Evolutionary conservation across 164 flowering plant genomes (phyloP).

Genomic region (Magnolia kwangsiensis): DNA sequence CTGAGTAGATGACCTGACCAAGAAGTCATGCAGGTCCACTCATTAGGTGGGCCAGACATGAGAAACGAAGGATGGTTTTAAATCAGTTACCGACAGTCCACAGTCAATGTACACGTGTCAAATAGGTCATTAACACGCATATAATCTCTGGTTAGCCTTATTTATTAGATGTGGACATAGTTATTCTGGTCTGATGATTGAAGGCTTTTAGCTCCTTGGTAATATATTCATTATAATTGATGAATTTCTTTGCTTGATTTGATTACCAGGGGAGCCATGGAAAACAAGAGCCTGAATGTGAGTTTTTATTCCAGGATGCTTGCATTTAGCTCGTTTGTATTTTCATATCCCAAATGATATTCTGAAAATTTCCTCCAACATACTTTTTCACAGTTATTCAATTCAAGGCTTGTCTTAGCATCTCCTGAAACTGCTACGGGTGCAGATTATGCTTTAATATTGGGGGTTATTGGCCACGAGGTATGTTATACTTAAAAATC

Average conservation of each 20-base stretch:
- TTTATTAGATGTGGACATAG: no score
- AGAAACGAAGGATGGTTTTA: no score
- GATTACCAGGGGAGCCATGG: conserved; percentile 98
- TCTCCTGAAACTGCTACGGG: no score
- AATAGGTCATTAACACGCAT: no score
- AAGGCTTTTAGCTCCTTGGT: neutral
- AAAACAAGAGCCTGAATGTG: conserved; percentile 97
- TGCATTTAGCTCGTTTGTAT: neutral
- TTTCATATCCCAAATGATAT: no score
- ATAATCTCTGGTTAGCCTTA: no score
- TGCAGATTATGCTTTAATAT: conserved; percentile 27
- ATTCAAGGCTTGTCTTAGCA: no score
- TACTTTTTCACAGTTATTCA: conserved; percentile 61
- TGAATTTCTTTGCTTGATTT: conserved; percentile 12
- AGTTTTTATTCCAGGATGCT: conserved; percentile 5
- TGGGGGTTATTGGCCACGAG: conserved; percentile 45
- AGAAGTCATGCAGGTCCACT: no score
- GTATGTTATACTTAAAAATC: conserved; percentile 23
- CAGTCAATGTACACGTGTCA: no score
- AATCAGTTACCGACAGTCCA: no score
- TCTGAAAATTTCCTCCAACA: neutral
- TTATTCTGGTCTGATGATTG: neutral
- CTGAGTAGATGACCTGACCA: no score
- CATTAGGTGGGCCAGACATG: no score
- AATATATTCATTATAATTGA: neutral